A percentile compares a stretch with the other conserved stretches of the same genome.
These are phyloP conservation scores for Dactylellina haptotyla DNA, from an alignment of 2,329 filamentous ascomycete species.

Conservation along the genomic window DNA sequence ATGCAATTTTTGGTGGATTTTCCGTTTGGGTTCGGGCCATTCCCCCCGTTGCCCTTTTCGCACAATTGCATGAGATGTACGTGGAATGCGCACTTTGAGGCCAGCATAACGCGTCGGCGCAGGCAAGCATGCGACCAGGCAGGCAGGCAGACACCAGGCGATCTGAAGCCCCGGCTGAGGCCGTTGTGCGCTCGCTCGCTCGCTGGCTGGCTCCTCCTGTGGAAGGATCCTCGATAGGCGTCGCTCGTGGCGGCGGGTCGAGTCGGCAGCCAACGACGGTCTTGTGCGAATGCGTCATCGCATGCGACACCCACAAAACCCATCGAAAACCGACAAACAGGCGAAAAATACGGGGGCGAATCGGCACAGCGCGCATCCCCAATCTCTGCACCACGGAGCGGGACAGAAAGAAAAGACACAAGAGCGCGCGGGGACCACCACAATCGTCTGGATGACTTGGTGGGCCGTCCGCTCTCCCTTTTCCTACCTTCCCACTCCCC, in stretches of 20 bases:
- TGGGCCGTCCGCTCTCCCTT: neutral
- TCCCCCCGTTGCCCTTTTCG: neutral
- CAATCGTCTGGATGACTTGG: neutral
- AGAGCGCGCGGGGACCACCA: neutral
- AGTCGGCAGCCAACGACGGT: neutral
- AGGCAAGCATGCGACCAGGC: neutral
- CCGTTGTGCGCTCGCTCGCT: neutral
- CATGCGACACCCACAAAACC: constrained; percentile 45
- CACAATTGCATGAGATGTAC: neutral
- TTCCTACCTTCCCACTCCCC: neutral
- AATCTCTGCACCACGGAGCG: constrained; percentile 14
- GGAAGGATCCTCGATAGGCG: neutral
- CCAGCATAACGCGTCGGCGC: constrained; percentile 18
- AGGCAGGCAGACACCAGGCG: neutral
- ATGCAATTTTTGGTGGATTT: too few species aligned
- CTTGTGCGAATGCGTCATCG: constrained; percentile 34
- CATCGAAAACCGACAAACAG: constrained; percentile 8
- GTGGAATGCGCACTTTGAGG: neutral
- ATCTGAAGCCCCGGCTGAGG: neutral
- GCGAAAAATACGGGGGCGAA: too few species aligned
- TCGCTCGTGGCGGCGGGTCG: neutral
- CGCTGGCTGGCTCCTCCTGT: neutral
- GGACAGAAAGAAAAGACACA: neutral
- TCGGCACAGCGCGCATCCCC: neutral
- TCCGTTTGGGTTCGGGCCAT: neutral